Percentiles rank a stretch among this genome's conserved stretches.
phyloP scores from a whole-genome alignment of 2,329 filamentous ascomycete genomes.

The Fusarium succisae region DNA sequence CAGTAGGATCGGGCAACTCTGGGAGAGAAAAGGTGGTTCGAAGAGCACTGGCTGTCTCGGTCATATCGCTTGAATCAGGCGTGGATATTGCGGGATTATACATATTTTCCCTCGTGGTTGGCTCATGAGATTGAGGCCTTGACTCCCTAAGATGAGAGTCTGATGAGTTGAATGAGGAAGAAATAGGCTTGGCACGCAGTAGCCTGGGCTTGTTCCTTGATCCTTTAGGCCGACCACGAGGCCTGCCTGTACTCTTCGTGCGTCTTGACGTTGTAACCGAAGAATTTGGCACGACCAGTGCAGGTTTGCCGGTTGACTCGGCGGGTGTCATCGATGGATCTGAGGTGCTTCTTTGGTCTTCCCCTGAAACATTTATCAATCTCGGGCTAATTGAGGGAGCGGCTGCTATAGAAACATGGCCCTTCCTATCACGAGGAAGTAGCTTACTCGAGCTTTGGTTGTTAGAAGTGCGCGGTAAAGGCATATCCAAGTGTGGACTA shows the following conservation, averaged over 20 bases:
- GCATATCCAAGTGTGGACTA: not conserved
- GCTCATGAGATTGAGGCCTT: constrained; percentile 37
- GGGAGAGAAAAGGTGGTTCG: constrained; percentile 2
- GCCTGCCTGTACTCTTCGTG: constrained; percentile 41
- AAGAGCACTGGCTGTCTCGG: constrained; percentile 27
- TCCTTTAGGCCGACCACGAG: constrained; percentile 56
- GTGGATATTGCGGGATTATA: not conserved
- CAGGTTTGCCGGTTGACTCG: not conserved
- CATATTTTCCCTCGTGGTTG: not conserved
- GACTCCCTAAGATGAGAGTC: not conserved
- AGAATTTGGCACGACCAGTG: not conserved
- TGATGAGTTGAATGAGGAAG: not conserved
- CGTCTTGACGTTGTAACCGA: constrained; percentile 6
- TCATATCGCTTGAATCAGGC: not conserved
- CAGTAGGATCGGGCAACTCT: not conserved
- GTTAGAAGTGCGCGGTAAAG: not conserved
- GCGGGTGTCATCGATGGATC: not conserved
- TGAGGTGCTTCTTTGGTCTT: not conserved
- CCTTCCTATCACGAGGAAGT: not conserved
- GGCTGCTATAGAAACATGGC: not conserved
- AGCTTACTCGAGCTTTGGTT: not conserved
- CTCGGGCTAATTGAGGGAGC: not conserved
- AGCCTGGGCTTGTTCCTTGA: constrained; percentile 55
- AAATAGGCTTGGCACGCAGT: not conserved
- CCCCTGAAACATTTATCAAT: not conserved